Evolutionary conservation across 257 asterid species (phyloP).

Genomic region (Solanum dulcamara): DNA sequence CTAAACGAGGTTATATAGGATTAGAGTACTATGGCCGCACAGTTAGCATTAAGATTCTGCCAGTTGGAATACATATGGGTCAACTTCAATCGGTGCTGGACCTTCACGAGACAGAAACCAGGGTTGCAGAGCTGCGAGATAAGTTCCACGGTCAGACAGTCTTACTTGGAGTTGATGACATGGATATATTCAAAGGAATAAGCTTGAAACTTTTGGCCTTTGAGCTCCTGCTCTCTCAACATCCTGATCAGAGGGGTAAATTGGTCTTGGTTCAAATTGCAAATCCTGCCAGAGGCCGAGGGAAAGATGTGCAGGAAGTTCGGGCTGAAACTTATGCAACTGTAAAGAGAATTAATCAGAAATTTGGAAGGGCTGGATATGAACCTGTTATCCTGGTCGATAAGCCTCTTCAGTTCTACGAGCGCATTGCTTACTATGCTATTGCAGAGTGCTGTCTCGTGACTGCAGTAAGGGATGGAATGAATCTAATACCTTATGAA

Average conservation of each 20-base stretch:
- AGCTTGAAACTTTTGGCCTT: slow-evolving; percentile 72
- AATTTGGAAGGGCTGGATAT: slow-evolving; percentile 48
- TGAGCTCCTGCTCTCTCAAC: slow-evolving; percentile 57
- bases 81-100: slow-evolving; percentile 56
- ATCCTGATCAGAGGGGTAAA: slow-evolving; percentile 54
- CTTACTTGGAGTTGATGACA: slow-evolving; percentile 79
- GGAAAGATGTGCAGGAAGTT: slow-evolving; percentile 73
- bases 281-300: slow-evolving; percentile 85
- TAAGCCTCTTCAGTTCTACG: slow-evolving; percentile 51
- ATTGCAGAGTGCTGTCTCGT: slow-evolving; percentile 77
- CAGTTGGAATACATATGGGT: slow-evolving; percentile 79
- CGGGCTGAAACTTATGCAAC: slow-evolving; percentile 59
- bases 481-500: slow-evolving; percentile 83
- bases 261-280: slow-evolving; percentile 72
- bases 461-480: slow-evolving; percentile 83
- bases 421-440: slow-evolving; percentile 64
- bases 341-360: slow-evolving; percentile 44
- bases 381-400: slow-evolving; percentile 68
- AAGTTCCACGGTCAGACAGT: slow-evolving; percentile 41
- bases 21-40: slow-evolving; percentile 83
- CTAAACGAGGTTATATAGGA: slow-evolving; percentile 77
- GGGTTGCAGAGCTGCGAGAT: slow-evolving; percentile 49
- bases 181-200: slow-evolving; percentile 83
- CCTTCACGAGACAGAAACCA: slow-evolving; percentile 53
- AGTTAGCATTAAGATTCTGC: slow-evolving; percentile 72